Evolutionary conservation across 129 eudicot species (phyloP).

Genomic region (Artemisia argyi): DNA sequence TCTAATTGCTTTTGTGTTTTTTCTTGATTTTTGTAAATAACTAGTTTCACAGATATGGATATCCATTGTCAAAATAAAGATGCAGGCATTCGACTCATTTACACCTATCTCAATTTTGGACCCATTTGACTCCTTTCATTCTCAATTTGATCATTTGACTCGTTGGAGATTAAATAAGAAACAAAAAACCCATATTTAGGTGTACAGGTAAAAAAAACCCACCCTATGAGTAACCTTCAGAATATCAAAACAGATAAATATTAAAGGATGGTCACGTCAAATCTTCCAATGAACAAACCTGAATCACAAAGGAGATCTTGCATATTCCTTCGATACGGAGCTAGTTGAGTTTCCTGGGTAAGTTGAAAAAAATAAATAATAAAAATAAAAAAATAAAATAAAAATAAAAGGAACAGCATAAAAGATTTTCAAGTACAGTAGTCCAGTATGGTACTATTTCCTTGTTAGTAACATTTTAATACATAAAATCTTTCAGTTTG

Average conservation of each 20-base stretch:
- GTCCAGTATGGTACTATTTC: background rate
- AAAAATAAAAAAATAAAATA: no score
- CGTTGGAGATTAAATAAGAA: background rate
- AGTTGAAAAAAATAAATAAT: no score
- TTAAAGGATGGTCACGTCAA: slow-evolving; percentile 10
- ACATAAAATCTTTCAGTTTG: no score
- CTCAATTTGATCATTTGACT: background rate
- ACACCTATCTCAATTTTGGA: no score
- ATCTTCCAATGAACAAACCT: slow-evolving; percentile 47
- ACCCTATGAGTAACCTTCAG: background rate
- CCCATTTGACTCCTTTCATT: no score
- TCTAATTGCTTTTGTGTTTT: no score
- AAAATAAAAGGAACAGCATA: no score
- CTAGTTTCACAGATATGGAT: no score
- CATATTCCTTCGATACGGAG: slow-evolving; percentile 88
- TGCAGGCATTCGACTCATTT: no score
- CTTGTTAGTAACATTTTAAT: background rate
- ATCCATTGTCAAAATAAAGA: no score
- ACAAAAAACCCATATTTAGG: background rate
- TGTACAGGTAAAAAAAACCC: background rate
- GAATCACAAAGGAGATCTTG: slow-evolving; percentile 99
- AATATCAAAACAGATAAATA: background rate
- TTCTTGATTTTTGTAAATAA: no score
- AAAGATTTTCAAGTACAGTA: slow-evolving; percentile 1
- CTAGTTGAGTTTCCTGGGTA: slow-evolving; percentile 86